Conservation (phyloP, 2,329 filamentous ascomycete species). For the Taxawa tesnikishii region DNA sequence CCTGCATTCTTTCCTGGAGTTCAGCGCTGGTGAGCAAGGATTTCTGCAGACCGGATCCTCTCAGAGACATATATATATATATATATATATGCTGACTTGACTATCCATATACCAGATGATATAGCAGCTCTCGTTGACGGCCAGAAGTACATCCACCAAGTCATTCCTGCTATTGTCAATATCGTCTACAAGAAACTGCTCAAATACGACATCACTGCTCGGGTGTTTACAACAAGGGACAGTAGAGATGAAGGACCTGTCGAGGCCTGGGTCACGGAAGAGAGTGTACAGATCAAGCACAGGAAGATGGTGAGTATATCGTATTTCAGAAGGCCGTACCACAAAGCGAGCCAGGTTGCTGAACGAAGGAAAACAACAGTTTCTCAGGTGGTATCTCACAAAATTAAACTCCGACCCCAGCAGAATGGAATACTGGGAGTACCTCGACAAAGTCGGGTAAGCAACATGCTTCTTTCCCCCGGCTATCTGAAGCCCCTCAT, state of each 20-base stretch:
- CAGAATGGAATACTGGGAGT: slow-evolving; percentile 70
- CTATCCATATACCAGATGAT: slow-evolving; percentile 41
- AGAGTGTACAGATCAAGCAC: slow-evolving; percentile 62
- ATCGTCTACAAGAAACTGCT: slow-evolving; percentile 75
- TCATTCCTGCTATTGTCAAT: slow-evolving; percentile 73
- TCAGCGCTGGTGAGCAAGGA: no score
- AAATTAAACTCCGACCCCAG: slow-evolving; percentile 65
- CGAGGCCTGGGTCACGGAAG: slow-evolving; percentile 50
- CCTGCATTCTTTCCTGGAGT: slow-evolving; percentile 65
- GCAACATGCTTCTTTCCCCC: slow-evolving; percentile 14
- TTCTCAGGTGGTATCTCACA: slow-evolving; percentile 60
- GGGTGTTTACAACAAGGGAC: slow-evolving; percentile 53
- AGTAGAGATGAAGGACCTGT: slow-evolving; percentile 55
- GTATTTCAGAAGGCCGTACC: no score
- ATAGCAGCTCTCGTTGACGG: slow-evolving; percentile 58
- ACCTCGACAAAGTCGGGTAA: slow-evolving; percentile 70
- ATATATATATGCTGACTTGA: no score
- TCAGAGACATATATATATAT: no score
- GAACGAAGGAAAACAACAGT: no score
- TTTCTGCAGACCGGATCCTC: not conserved
- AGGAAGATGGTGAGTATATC: slow-evolving; percentile 54
- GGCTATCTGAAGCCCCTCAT: not conserved
- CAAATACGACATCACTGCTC: slow-evolving; percentile 69
- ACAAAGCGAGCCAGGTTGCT: no score
- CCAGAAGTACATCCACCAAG: slow-evolving; percentile 65